Percentiles rank a stretch among this genome's conserved stretches.
Evolutionary conservation across 2,329 filamentous ascomycete genomes (phyloP).

Genomic region (Lasiodiplodia theobromae): DNA sequence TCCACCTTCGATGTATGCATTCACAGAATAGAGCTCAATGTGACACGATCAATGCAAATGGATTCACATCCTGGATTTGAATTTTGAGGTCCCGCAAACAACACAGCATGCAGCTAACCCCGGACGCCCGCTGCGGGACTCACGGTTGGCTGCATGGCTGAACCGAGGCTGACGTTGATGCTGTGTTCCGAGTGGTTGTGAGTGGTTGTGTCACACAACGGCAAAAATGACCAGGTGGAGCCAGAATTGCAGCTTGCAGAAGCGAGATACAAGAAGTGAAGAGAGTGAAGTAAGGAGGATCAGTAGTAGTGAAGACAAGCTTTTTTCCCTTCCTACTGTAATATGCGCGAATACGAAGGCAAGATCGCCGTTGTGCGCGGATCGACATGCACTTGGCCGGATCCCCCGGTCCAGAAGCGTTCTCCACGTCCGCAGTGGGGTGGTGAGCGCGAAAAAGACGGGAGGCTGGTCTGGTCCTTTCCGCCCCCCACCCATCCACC

Average conservation of each 20-base stretch:
- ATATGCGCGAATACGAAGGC: conserved; percentile 19
- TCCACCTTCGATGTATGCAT: conserved; percentile 22
- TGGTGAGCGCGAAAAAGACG: background rate
- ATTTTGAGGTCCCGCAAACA: conserved; percentile 6
- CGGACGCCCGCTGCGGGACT: background rate
- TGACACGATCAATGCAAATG: conserved; percentile 8
- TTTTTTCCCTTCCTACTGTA: conserved; percentile 9
- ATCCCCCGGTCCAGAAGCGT: background rate
- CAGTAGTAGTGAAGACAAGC: conserved; percentile 22
- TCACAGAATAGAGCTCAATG: conserved; percentile 15
- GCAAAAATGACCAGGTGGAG: background rate
- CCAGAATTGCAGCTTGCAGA: conserved; percentile 3
- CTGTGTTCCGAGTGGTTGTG: background rate
- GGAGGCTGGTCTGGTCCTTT: background rate
- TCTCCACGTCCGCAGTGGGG: background rate
- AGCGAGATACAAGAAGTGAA: conserved; percentile 1
- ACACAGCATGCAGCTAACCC: background rate
- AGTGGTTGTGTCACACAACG: background rate
- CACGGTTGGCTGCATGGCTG: background rate
- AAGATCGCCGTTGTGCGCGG: conserved; percentile 1
- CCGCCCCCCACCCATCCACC: too few relatives aligned
- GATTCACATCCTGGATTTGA: conserved; percentile 8
- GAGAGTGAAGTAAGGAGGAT: conserved; percentile 4
- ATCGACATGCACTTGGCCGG: background rate
- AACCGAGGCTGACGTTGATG: conserved; percentile 9